phyloP scores from a whole-genome alignment of 1,139 yeast genomes.

The Yamadazyma mexicana region DNA sequence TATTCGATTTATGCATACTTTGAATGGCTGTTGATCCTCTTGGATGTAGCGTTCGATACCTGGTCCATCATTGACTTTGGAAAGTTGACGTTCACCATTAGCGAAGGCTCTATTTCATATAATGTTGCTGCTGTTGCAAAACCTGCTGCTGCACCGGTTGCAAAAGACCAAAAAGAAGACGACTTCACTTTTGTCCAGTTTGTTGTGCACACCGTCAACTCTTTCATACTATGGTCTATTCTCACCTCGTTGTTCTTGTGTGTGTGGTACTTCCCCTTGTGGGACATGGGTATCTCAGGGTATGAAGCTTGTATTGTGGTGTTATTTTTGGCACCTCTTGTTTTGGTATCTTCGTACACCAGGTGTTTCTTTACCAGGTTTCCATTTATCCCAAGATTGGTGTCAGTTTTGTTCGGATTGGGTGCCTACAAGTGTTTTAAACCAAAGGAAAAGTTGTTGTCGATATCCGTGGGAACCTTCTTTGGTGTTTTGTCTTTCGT shows the following conservation, averaged over 20 bases:
- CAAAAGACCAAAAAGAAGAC: too few species aligned
- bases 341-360: slow-evolving; percentile 57
- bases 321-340: slow-evolving; percentile 56
- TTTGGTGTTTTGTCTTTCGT: slow-evolving; percentile 66
- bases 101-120: slow-evolving; percentile 9
- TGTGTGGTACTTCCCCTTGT: slow-evolving; percentile 95
- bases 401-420: slow-evolving; percentile 67
- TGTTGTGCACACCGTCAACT: slow-evolving; percentile 49
- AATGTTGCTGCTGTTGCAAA: slow-evolving; percentile 2
- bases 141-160: slow-evolving; percentile 19
- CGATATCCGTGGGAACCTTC: slow-evolving; percentile 65
- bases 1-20: slow-evolving; percentile 91
- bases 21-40: slow-evolving; percentile 85
- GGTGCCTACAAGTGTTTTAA: slow-evolving; percentile 69
- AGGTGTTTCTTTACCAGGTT: slow-evolving; percentile 34
- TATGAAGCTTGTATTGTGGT: slow-evolving; percentile 71
- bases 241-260: slow-evolving; percentile 77
- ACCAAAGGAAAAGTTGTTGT: slow-evolving; percentile 69
- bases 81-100: slow-evolving; percentile 46
- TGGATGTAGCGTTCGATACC: slow-evolving; percentile 84
- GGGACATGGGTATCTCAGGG: slow-evolving; percentile 98
- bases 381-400: slow-evolving; percentile 51
- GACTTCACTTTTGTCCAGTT: slow-evolving; percentile 43
- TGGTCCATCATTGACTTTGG: slow-evolving; percentile 73
- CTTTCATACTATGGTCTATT: slow-evolving; percentile 83